phyloP scores from a whole-genome alignment of 306 rosid genomes.

The Cicer chorassanicum region DNA sequence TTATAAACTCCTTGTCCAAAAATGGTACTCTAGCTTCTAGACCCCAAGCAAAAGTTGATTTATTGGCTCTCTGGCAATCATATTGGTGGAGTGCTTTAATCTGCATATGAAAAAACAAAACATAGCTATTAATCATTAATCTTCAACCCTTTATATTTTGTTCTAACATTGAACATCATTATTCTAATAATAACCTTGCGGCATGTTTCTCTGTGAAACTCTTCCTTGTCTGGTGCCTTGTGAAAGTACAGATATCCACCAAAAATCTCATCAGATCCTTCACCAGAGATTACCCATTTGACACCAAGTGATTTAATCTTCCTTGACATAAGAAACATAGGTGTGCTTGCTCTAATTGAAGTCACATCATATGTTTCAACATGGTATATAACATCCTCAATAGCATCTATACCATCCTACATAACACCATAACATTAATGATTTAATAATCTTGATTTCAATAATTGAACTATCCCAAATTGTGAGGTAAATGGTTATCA shows the following conservation, averaged over 20 bases:
- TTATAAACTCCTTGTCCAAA: conserved; percentile 80
- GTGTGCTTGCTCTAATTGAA: conserved; percentile 94
- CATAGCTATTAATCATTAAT: neutral
- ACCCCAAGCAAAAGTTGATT: conserved; percentile 95
- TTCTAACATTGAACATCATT: conserved; percentile 26
- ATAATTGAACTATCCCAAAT: neutral
- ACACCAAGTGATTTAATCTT: conserved; percentile 97
- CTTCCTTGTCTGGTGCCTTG: conserved; percentile 98
- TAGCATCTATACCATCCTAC: conserved; percentile 95
- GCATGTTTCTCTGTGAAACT: conserved; percentile 91
- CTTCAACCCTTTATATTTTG: conserved; percentile 4
- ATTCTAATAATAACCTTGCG: conserved; percentile 65
- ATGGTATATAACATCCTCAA: conserved; percentile 94
- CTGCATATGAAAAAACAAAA: conserved; percentile 52
- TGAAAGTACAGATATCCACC: conserved; percentile 98
- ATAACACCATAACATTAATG: conserved; percentile 20
- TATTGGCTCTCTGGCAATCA: conserved; percentile 92
- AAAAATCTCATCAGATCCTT: conserved; percentile 95
- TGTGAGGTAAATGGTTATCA: neutral
- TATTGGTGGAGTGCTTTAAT: conserved; percentile 88
- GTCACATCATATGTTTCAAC: conserved; percentile 95
- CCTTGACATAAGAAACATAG: conserved; percentile 95
- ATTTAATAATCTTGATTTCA: neutral
- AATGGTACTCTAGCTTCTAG: conserved; percentile 95
- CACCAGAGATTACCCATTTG: conserved; percentile 95